Evolutionary conservation across 2,329 filamentous ascomycete species (phyloP).

Genomic region (Didymella arachidicola): DNA sequence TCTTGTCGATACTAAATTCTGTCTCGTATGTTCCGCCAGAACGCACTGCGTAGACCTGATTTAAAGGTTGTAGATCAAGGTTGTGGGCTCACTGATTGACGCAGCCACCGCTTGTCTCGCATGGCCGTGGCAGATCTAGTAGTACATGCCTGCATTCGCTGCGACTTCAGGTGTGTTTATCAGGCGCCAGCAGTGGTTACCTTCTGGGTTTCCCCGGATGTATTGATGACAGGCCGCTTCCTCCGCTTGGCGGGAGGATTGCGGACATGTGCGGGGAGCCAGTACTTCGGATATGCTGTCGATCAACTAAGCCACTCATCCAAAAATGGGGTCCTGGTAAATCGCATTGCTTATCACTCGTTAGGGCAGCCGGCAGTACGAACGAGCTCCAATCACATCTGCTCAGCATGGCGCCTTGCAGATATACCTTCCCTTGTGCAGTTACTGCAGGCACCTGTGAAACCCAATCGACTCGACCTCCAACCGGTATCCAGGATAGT

Average conservation of each 20-base stretch:
- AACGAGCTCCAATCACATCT: not conserved
- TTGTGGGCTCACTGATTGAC: not conserved
- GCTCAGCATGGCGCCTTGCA: not conserved
- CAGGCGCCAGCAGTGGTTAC: not conserved
- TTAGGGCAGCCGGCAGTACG: not conserved
- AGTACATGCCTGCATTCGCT: conserved; percentile 2
- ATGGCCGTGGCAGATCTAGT: conserved; percentile 1
- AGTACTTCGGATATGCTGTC: conserved; percentile 7
- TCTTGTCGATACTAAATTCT: not conserved
- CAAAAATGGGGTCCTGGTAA: not conserved
- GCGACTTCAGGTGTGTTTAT: not conserved
- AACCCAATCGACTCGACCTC: conserved; percentile 3
- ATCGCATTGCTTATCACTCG: conserved; percentile 2
- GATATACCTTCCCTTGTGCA: conserved; percentile 1
- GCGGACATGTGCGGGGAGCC: conserved; percentile 20
- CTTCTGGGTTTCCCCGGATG: not conserved
- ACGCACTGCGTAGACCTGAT: not conserved
- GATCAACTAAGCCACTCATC: conserved; percentile 6
- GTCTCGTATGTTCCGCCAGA: conserved; percentile 1
- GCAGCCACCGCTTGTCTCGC: conserved; percentile 7
- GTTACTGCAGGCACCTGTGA: conserved; percentile 3
- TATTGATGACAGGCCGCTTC: not conserved
- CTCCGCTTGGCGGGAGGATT: conserved; percentile 6
- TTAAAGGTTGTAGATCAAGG: not conserved
- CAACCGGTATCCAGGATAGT: conserved; percentile 6